Evolutionary conservation across 2,329 filamentous ascomycete species (phyloP).

Genomic region (Clonostachys chloroleuca): DNA sequence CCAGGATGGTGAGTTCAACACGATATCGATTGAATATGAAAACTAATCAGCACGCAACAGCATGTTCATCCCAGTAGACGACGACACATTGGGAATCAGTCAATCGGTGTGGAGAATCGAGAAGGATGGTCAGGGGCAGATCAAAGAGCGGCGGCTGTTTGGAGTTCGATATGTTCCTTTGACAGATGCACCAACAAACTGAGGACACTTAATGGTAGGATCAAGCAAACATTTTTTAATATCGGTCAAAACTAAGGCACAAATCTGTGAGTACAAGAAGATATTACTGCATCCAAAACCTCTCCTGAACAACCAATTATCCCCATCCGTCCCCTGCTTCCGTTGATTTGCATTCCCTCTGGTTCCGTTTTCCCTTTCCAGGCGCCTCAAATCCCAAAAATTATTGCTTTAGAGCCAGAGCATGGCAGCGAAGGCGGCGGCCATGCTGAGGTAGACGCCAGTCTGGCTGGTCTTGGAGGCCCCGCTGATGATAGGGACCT

Average conservation of each 20-base stretch:
- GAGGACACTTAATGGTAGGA: background rate
- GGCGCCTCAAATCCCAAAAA: background rate
- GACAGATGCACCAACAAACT: constrained; percentile 56
- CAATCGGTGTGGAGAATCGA: constrained; percentile 74
- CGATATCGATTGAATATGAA: background rate
- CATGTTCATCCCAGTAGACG: constrained; percentile 74
- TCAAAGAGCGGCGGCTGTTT: constrained; percentile 59
- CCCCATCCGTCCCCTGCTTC: background rate
- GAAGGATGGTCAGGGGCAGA: constrained; percentile 60
- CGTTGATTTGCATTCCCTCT: background rate
- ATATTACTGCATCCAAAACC: background rate
- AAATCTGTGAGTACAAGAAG: too few species aligned
- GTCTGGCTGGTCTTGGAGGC: background rate
- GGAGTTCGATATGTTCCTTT: constrained; percentile 75
- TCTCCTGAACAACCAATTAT: background rate
- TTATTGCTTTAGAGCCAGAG: constrained; percentile 1
- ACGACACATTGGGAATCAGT: constrained; percentile 32
- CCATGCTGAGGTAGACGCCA: constrained; percentile 1
- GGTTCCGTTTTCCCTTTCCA: background rate
- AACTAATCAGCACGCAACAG: constrained; percentile 20
- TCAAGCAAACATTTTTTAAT: background rate
- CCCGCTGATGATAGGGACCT: background rate
- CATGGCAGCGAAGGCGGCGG: constrained; percentile 2
- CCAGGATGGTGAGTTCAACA: constrained; percentile 59
- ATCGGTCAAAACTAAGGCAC: background rate